These are phyloP conservation scores for Cucurbita argyrosperma DNA, from an alignment of 306 rosid species.

Conservation along the genomic window DNA sequence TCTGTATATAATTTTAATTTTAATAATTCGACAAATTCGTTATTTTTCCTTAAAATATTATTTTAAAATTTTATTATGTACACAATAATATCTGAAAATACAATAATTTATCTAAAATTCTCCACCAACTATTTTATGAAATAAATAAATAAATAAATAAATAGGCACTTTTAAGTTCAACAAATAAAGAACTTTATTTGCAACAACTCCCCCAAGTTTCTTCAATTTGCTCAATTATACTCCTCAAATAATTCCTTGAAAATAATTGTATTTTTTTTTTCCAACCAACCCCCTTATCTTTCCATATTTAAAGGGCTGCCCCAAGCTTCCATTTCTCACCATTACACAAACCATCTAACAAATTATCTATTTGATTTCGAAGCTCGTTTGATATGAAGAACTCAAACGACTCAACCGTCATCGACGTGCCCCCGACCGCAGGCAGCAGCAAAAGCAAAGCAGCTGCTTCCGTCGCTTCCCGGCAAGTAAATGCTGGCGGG, in stretches of 20 bases:
- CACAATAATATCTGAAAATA: neutral
- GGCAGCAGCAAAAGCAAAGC: neutral
- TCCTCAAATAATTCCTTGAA: neutral
- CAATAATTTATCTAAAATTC: neutral
- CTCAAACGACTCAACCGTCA: neutral
- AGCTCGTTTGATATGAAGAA: neutral
- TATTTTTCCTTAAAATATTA: too few relatives aligned
- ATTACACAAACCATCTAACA: neutral
- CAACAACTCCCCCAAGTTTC: neutral
- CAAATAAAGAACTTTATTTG: neutral
- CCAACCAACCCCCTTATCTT: neutral
- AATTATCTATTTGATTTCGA: neutral
- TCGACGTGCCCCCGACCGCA: neutral
- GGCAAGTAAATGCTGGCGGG: conserved; percentile 20
- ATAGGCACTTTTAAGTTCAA: neutral
- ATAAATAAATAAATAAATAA: neutral
- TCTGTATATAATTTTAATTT: neutral
- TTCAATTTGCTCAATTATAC: conserved; percentile 1
- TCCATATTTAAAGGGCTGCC: neutral
- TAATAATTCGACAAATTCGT: too few relatives aligned
- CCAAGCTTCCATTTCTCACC: neutral
- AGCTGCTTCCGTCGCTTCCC: neutral
- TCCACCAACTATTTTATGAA: neutral
- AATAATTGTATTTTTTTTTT: neutral
- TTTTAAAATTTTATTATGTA: neutral